Evolutionary conservation across 768 basidiomycete species (phyloP).

Genomic region (Pulveroboletus sp.): DNA sequence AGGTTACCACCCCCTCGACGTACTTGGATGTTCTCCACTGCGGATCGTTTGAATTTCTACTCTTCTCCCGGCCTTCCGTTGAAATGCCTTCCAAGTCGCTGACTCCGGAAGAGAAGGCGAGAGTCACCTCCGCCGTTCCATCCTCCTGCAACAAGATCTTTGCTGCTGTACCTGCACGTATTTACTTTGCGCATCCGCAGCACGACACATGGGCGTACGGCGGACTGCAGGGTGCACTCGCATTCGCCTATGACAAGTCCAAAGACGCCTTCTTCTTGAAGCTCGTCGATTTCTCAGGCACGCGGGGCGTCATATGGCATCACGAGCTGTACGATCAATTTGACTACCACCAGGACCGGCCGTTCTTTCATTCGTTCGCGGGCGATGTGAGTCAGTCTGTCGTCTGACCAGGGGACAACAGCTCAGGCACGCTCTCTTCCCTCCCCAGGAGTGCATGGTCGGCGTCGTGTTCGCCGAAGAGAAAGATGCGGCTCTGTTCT

Average conservation of each 20-base stretch:
- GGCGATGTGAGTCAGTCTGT: conserved; percentile 73
- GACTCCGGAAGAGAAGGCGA: conserved; percentile 68
- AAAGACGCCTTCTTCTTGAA: conserved; percentile 59
- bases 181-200: conserved; percentile 86
- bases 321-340: conserved; percentile 85
- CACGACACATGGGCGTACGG: conserved; percentile 79
- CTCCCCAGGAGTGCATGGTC: conserved; percentile 75
- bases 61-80: too few species aligned
- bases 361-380: conserved; percentile 89
- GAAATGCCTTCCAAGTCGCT: conserved; percentile 73
- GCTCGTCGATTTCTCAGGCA: conserved; percentile 81
- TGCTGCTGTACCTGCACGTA: conserved; percentile 74
- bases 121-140: conserved; percentile 62
- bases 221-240: conserved; percentile 83
- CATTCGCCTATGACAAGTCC: conserved; percentile 58
- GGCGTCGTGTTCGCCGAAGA: conserved; percentile 89
- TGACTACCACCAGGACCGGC: conserved; percentile 76
- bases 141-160: conserved; percentile 64
- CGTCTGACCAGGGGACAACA: neutral
- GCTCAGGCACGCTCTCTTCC: neutral
- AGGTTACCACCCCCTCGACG: too few species aligned
- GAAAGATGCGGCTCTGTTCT: conserved; percentile 74
- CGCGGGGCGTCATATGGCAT: conserved; percentile 87
- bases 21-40: too few species aligned
- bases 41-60: too few species aligned